Base-by-base conservation (phyloP, 768 basidiomycete species). In the Boletus subcaerulescens region DNA sequence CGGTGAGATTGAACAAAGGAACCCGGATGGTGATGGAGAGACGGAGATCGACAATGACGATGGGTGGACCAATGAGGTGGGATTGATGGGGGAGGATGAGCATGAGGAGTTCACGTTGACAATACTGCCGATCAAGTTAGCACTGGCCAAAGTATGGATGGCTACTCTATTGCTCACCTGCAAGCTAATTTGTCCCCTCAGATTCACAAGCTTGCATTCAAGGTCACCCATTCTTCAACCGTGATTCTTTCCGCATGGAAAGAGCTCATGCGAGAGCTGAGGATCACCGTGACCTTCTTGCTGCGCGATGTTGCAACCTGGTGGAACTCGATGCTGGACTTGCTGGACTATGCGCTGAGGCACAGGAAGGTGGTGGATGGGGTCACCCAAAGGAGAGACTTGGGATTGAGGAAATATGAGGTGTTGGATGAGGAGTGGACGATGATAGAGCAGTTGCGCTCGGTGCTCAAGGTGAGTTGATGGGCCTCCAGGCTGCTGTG, bases 351-450 rank as follows among this genome's bases (percentile, higher is more conserved):
- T 5, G 5, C 24, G 5, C 24, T 67, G 1, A 29, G 56, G 17
- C 64, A 73, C 43, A 50, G 57, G 2, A 18, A 11, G 12, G 68
- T 58, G 3, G 29, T 72, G 15, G 62, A 70, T 49, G 14, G 1
- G 15, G 48, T 72, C 0, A 70, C 64, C 24, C 24, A 26, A 26
- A 26, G 5, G 24, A 26, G 24, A 26, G 24, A 26, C 24, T 26
- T 26, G 24, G n/a, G 32, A 14, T 39, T 62, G 53, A 51, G 35
- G 58, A 3, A 45, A 56, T 38, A 74, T 48, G 64, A 70, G 47
- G 56, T 74, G 36, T 41, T 31, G 1, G 20, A 53, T 11, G 47
- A 44, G 1, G 71, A 78, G 47, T 78, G 76, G 77, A 33, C 24
- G 2, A 55, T 76, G 11, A 57, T 67, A 1, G 44, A 52, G 11